Conservation (phyloP, 2,329 filamentous ascomycete species). For the Fusarium devonianum region DNA sequence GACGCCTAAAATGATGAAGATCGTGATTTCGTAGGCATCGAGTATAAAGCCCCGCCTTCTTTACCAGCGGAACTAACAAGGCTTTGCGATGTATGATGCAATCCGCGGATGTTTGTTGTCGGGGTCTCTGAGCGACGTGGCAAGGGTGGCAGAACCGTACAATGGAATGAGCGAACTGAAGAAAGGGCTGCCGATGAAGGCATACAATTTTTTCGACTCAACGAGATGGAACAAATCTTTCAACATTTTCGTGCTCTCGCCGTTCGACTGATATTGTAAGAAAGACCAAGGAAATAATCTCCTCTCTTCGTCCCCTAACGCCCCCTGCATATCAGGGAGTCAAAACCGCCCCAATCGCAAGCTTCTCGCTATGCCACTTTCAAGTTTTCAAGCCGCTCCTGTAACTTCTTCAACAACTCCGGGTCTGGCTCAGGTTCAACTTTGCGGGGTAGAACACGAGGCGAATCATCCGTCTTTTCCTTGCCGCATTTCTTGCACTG, state of each 20-base stretch:
- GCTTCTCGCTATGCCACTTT: constrained; percentile 44
- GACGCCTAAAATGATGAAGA: constrained; percentile 34
- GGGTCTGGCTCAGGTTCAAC: constrained; percentile 69
- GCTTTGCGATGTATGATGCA: constrained; percentile 16
- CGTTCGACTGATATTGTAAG: constrained; percentile 24
- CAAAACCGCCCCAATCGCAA: not conserved
- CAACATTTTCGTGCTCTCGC: constrained; percentile 19
- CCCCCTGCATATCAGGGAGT: constrained; percentile 4
- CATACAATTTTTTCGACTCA: constrained; percentile 22
- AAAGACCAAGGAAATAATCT: constrained; percentile 34
- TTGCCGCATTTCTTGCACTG: constrained; percentile 68
- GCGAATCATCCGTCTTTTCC: constrained; percentile 65
- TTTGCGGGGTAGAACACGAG: constrained; percentile 64
- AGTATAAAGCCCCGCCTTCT: constrained; percentile 13
- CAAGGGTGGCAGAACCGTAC: constrained; percentile 20
- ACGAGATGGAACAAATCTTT: constrained; percentile 14
- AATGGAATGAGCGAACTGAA: constrained; percentile 32
- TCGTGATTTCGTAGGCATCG: constrained; percentile 38
- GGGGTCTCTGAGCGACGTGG: constrained; percentile 9
- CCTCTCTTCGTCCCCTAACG: constrained; percentile 32
- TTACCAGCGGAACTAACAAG: constrained; percentile 26
- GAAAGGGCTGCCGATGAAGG: constrained; percentile 22
- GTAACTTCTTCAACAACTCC: constrained; percentile 63
- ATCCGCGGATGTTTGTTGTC: constrained; percentile 16
- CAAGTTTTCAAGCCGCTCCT: constrained; percentile 60